A percentile compares a stretch with the other conserved stretches of the same genome.
Evolutionary conservation across 495 filamentous ascomycete species (phyloP).

Genomic region (Penicillium dipodomyicola): DNA sequence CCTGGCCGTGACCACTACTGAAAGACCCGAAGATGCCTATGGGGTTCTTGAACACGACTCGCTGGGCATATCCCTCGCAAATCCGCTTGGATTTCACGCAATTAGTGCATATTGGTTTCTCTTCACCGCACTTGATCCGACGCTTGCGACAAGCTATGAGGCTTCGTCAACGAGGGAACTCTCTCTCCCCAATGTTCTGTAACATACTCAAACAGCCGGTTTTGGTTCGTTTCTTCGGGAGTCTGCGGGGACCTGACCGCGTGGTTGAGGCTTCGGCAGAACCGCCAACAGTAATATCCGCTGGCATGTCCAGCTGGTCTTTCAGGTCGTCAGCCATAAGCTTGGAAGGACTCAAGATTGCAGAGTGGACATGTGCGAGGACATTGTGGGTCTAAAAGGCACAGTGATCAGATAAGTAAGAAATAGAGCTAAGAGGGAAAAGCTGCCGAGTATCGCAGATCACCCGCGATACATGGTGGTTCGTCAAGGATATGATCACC

Average conservation of each 20-base stretch:
- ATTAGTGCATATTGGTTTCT: constrained; percentile 85
- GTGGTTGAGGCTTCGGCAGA: constrained; percentile 15
- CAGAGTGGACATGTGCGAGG: background rate
- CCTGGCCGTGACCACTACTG: constrained; percentile 25
- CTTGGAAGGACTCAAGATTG: background rate
- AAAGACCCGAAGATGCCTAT: constrained; percentile 56
- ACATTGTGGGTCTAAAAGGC: constrained; percentile 3
- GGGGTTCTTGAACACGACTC: constrained; percentile 89
- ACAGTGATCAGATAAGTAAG: constrained; percentile 5
- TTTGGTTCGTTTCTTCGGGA: constrained; percentile 75
- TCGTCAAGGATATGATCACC: background rate
- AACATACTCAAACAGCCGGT: constrained; percentile 91
- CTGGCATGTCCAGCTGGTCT: background rate
- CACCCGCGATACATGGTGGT: constrained; percentile 17
- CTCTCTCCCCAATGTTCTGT: background rate
- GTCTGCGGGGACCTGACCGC: constrained; percentile 24
- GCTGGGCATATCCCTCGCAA: constrained; percentile 93
- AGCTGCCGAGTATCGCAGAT: constrained; percentile 27
- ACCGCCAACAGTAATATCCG: background rate
- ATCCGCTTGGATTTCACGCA: constrained; percentile 92
- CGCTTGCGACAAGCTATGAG: constrained; percentile 80
- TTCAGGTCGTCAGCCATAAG: constrained; percentile 1
- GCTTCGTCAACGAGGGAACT: constrained; percentile 13
- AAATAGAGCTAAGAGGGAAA: constrained; percentile 18
- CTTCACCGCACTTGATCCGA: constrained; percentile 96